Evolutionary conservation across 805 yeast genomes (phyloP), one percentile per base, ranked within the genome.

Genomic region (Candida loeiensis): DNA sequence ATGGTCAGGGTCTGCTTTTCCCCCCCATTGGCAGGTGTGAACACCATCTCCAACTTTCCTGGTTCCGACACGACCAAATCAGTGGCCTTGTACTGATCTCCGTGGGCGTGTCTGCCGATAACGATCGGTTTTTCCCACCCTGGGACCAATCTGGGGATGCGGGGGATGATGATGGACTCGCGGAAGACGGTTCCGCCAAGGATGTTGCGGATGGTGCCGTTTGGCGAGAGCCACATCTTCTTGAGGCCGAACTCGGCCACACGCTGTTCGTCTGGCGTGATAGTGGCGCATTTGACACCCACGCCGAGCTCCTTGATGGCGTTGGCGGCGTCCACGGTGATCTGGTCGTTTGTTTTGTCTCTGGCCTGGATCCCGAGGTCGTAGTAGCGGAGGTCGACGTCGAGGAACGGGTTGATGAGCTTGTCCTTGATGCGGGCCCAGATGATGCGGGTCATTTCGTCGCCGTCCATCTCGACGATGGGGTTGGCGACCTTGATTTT

Each of bases 171-270:
- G 61, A 91, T 91, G 46, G 97, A 96, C 69, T 90, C 98, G 58
- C 98, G 79, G 76, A 91, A 91, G 34, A 91, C 96, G 20, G 97
- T 91, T 45, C 98, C 98, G 37, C 96, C 96, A 45, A 91, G 72
- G 46, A 91, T 83, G 71, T 91, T 91, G 69, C 98, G 82, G 62
- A 91, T 86, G 37, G 98, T 91, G 45, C 98, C 98, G 66, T 91
- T 91, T 48, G 98, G 98, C 12, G 96, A 87, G 45, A 84, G 75
- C 97, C 97, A 91, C 98, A 91, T 91, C 64, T 89, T 85, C 71
- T 91, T 89, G 64, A 91, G 76, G 41, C 76, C 70, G 66, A 88
- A 91, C 66, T 91, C 98, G 64, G 85, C 72, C 39, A 91, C 97
- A 56, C 98, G 80, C 35, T 87, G 93, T 71, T 91, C 98, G 60